These are phyloP conservation scores for Aspergillus calidoustus DNA, from an alignment of 2,329 filamentous ascomycete species.

Conservation along the genomic window DNA sequence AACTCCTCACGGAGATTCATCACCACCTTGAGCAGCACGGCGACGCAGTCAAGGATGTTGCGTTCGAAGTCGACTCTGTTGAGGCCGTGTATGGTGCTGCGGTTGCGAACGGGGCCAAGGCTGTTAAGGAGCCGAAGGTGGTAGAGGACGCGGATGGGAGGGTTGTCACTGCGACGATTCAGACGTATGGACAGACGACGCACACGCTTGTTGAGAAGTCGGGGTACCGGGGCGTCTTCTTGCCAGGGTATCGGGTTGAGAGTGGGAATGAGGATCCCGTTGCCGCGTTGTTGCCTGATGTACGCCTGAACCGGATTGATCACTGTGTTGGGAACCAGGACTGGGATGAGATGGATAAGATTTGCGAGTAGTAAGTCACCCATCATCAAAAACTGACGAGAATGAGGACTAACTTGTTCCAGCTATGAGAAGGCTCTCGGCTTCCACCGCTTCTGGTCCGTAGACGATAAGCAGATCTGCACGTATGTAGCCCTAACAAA, in stretches of 20 bases:
- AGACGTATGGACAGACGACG: slow-evolving; percentile 93
- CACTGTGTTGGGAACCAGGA: slow-evolving; percentile 98
- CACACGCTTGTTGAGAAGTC: slow-evolving; percentile 83
- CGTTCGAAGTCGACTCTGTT: slow-evolving; percentile 91
- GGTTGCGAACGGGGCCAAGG: slow-evolving; percentile 55
- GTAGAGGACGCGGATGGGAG: slow-evolving; percentile 66
- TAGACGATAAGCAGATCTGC: slow-evolving; percentile 90
- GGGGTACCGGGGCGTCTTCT: slow-evolving; percentile 74
- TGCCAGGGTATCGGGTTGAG: slow-evolving; percentile 76
- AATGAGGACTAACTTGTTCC: neutral
- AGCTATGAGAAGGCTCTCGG: slow-evolving; percentile 86
- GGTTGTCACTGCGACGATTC: slow-evolving; percentile 77
- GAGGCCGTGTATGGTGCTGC: slow-evolving; percentile 78
- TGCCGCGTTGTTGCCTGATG: slow-evolving; percentile 59
- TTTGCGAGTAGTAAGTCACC: slow-evolving; percentile 59
- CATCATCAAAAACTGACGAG: neutral
- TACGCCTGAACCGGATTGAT: slow-evolving; percentile 78
- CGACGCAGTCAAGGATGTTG: slow-evolving; percentile 92
- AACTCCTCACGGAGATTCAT: slow-evolving; percentile 74
- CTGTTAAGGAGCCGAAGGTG: slow-evolving; percentile 56
- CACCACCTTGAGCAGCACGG: slow-evolving; percentile 84
- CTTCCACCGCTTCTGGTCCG: slow-evolving; percentile 97
- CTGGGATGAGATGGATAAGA: slow-evolving; percentile 81
- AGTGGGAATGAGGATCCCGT: slow-evolving; percentile 53
- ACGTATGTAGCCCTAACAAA: slow-evolving; percentile 48